These are phyloP conservation scores for Hymenoscyphus fructigenus DNA, from an alignment of 2,329 filamentous ascomycete species.

Conservation along the genomic window DNA sequence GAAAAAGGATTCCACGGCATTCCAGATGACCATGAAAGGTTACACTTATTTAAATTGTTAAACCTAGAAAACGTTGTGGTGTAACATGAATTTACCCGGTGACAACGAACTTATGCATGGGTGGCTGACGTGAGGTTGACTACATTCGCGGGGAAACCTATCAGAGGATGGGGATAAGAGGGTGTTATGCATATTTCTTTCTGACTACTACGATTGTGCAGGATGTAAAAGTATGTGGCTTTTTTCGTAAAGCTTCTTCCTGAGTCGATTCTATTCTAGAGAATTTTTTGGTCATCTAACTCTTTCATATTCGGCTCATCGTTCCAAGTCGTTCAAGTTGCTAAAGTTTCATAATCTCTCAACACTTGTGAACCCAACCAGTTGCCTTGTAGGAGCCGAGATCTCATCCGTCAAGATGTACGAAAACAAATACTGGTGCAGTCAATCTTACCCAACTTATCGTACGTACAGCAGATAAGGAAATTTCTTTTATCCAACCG, in stretches of 20 bases:
- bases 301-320: too few species aligned
- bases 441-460: too few species aligned
- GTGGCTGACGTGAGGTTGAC: not conserved
- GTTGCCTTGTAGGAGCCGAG: too few species aligned
- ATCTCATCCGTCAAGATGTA: too few species aligned
- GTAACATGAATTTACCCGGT: not conserved
- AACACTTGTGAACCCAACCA: too few species aligned
- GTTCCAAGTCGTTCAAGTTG: too few species aligned
- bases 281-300: too few species aligned
- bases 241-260: not conserved
- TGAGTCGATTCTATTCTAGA: not conserved
- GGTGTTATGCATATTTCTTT: not conserved
- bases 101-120: not conserved
- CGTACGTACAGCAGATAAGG: too few species aligned
- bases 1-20: not conserved
- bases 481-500: too few species aligned
- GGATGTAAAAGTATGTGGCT: not conserved
- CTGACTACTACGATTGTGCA: not conserved
- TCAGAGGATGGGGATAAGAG: not conserved
- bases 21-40: not conserved
- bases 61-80: not conserved
- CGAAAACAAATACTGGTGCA: too few species aligned
- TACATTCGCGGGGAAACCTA: not conserved
- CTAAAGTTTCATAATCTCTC: too few species aligned
- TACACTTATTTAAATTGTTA: not conserved